A percentile compares a stretch with the other conserved stretches of the same genome.
phyloP scores from a whole-genome alignment of 192 early-diverging fungal species.

The Mortierella alpina region DNA sequence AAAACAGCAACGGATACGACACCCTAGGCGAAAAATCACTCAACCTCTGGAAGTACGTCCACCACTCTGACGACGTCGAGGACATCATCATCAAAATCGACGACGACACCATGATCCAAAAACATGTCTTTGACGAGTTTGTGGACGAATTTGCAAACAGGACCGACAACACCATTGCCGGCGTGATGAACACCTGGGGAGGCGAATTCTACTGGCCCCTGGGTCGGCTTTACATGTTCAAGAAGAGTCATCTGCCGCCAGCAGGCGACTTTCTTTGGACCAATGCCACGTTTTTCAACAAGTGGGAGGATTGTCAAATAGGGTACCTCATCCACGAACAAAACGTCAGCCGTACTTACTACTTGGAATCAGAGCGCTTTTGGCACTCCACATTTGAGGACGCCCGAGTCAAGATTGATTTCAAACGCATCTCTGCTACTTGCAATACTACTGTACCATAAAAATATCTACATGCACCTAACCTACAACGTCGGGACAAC shows the following conservation, averaged over 20 bases:
- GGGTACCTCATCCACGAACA: too few species aligned
- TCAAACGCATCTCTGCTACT: too few species aligned
- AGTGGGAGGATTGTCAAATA: too few species aligned
- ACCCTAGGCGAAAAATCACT: constrained; percentile 4
- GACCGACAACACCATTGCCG: background rate
- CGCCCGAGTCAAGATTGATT: too few species aligned
- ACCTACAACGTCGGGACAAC: too few species aligned
- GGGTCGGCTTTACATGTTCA: constrained; percentile 9
- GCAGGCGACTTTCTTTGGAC: background rate
- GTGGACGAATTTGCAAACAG: background rate
- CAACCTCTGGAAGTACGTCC: constrained; percentile 1
- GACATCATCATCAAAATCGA: constrained; percentile 5
- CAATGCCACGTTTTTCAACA: too few species aligned
- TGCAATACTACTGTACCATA: too few species aligned
- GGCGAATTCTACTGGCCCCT: constrained; percentile 3
- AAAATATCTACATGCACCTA: too few species aligned
- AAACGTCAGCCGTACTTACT: too few species aligned
- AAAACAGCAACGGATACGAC: background rate
- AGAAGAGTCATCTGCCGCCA: constrained; percentile 2
- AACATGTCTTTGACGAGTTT: constrained; percentile 6
- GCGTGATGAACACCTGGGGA: background rate
- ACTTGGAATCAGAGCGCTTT: too few species aligned
- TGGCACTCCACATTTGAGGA: too few species aligned
- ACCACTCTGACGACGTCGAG: background rate
- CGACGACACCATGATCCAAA: constrained; percentile 11